phyloP scores from a whole-genome alignment of 257 asterid genomes.

The Echium plantagineum region DNA sequence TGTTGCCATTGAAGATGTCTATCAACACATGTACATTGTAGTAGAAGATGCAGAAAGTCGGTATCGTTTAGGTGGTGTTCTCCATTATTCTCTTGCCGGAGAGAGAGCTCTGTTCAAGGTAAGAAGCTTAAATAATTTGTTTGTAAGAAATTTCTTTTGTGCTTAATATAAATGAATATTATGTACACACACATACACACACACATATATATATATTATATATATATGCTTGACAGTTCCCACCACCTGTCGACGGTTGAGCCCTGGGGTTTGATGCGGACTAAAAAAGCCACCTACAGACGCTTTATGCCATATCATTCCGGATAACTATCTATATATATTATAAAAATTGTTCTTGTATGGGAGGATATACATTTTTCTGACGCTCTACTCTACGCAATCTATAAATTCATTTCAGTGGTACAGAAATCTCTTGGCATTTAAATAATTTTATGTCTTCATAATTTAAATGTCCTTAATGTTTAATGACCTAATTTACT shows the following conservation, averaged over 20 bases:
- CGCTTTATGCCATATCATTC: no score
- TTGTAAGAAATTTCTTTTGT: neutral
- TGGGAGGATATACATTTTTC: neutral
- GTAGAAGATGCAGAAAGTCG: constrained; percentile 50
- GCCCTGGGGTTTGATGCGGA: no score
- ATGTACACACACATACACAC: neutral
- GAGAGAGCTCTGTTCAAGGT: constrained; percentile 90
- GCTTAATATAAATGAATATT: neutral
- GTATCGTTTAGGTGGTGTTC: constrained; percentile 51
- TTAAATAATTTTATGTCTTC: no score
- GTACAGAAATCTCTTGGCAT: no score
- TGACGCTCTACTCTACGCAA: neutral
- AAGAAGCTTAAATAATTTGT: constrained; percentile 22
- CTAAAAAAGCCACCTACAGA: no score
- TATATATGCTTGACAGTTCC: no score
- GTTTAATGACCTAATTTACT: no score
- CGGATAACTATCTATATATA: no score
- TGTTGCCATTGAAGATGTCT: constrained; percentile 85
- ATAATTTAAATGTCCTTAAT: no score
- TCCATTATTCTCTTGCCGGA: constrained; percentile 86
- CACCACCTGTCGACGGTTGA: no score
- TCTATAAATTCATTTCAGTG: no score
- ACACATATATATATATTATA: neutral
- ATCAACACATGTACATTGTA: constrained; percentile 80
- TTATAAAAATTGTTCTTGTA: no score